phyloP scores from a whole-genome alignment of 257 asterid genomes.

The Echites panduratus region DNA sequence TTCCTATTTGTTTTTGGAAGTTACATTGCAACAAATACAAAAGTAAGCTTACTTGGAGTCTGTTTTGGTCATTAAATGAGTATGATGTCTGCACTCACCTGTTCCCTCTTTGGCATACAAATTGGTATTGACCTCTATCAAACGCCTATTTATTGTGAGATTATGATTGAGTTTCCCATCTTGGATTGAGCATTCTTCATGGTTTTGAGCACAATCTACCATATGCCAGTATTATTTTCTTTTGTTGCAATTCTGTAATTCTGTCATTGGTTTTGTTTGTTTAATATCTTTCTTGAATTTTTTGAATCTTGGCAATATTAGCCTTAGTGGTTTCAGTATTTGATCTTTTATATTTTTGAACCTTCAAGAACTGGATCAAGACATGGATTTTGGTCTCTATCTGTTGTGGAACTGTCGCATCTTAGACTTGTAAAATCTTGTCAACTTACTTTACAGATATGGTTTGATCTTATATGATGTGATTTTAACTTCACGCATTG shows the following conservation, averaged over 20 bases:
- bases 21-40: neutral
- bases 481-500: neutral
- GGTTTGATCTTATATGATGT: neutral
- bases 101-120: neutral
- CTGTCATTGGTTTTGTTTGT: neutral
- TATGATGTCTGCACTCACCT: no score
- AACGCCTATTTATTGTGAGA: neutral
- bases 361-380: neutral
- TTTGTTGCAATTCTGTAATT: neutral
- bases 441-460: neutral
- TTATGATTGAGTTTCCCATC: neutral
- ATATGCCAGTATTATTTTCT: neutral
- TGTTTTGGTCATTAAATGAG: neutral
- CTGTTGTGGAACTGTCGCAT: neutral
- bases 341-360: neutral
- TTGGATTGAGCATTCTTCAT: neutral
- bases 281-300: neutral
- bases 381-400: neutral
- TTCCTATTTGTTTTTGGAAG: neutral
- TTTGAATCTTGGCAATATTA: neutral
- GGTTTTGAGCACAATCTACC: neutral
- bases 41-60: neutral
- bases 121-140: neutral
- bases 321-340: neutral
- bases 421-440: neutral